phyloP scores from a whole-genome alignment of 148 eudicot genomes.

The Diospyros lotus region DNA sequence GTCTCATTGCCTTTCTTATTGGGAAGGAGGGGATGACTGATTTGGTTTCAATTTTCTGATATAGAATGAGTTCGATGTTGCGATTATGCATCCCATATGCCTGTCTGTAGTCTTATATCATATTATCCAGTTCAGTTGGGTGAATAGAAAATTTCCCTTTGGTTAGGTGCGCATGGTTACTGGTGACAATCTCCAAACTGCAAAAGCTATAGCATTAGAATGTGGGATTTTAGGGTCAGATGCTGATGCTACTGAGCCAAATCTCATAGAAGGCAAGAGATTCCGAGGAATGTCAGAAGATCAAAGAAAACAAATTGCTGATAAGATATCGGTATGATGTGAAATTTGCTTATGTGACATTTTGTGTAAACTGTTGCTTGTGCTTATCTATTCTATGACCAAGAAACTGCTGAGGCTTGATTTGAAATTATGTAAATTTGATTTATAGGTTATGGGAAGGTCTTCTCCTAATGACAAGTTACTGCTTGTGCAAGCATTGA shows the following conservation, averaged over 20 bases:
- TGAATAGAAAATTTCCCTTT: not conserved
- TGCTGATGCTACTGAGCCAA: slow-evolving; percentile 75
- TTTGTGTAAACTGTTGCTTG: not conserved
- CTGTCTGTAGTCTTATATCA: not conserved
- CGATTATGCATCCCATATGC: too few species aligned
- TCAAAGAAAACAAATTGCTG: slow-evolving; percentile 60
- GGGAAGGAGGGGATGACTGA: too few species aligned
- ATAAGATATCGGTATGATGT: slow-evolving; percentile 63
- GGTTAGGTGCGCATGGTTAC: slow-evolving; percentile 93
- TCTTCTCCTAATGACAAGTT: slow-evolving; percentile 96
- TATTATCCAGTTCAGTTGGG: not conserved
- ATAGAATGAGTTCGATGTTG: too few species aligned
- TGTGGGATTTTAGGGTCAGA: slow-evolving; percentile 84
- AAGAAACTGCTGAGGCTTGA: not conserved
- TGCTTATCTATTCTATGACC: not conserved
- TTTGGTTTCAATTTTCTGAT: too few species aligned
- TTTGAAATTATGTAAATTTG: not conserved
- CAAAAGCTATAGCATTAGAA: slow-evolving; percentile 92
- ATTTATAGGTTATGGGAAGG: slow-evolving; percentile 87
- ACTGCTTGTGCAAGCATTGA: slow-evolving; percentile 90
- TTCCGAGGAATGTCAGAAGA: slow-evolving; percentile 64
- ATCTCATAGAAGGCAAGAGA: slow-evolving; percentile 79
- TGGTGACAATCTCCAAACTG: slow-evolving; percentile 94
- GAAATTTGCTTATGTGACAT: not conserved
- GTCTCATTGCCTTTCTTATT: too few species aligned